Base-by-base conservation (phyloP, 2,329 filamentous ascomycete genomes). In the Alternaria triticimaculans region DNA sequence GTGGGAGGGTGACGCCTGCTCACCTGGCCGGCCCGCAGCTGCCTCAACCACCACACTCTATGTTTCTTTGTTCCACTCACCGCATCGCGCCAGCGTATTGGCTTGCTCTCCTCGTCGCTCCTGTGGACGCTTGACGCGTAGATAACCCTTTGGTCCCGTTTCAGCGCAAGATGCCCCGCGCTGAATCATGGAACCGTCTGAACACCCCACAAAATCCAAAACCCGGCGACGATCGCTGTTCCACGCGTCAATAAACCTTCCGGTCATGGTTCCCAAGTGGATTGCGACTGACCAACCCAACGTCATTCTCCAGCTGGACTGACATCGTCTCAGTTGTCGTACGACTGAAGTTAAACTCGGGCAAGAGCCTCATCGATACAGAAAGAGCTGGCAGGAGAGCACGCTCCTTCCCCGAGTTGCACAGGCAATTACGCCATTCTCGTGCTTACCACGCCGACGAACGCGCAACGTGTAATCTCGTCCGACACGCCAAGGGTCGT, bases 1-100 rank as follows among this genome's bases (percentile, higher is more conserved):
- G 57, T 60, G 63, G 63, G n/a, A 53, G 65, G 63, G 65, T 65
- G 60, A 74, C 70, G 69, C 72, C 67, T 73, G 67, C 62, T 72
- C 66, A 70, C 71, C 64, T 63, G 64, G 67, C 60, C 55, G 41
- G 56, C 58, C 62, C 62, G 63, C 37, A 45, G 48, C 62, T 69
- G 55, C 65, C 63, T 57, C 53, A 59, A 53, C 59, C 41, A 49
- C 20, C 28, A 25, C 46, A 62, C 15, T 28, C 15, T 28, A 41
- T 62, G 23, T 45, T 53, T 37, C 48, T 54, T 48, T 28, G 21
- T 48, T 28, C 33, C 57, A 46, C 50, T 37, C 33, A 48, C 37
- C 28, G n/a, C 43, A 28, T 44, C n/a, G 20, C 26, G 15, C 25
- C 43, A n/a, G 23, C 26, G 25, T 55, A 21, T 55, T 44, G 30